These are phyloP conservation scores for Pseudognaphalium luteoalbum DNA, from an alignment of 129 eudicot species.

Conservation along the genomic window DNA sequence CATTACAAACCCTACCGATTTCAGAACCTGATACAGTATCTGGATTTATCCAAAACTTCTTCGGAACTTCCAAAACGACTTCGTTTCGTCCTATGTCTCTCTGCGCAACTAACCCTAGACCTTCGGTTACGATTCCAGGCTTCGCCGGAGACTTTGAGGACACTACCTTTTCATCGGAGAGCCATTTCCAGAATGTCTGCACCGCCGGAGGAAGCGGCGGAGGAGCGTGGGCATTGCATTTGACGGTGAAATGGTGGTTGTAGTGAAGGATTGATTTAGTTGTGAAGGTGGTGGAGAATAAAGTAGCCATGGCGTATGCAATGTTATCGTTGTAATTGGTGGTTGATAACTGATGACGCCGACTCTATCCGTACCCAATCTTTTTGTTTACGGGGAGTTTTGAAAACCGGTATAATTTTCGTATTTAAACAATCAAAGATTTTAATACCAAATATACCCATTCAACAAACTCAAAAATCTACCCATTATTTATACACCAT, in stretches of 20 bases:
- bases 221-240: conserved; percentile 28
- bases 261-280: conserved; percentile 34
- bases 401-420: no score
- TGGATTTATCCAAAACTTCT: conserved; percentile 86
- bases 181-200: conserved; percentile 88
- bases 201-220: conserved; percentile 38
- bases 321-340: conserved; percentile 25
- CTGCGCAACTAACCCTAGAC: conserved; percentile 80
- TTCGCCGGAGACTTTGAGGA: conserved; percentile 72
- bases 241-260: conserved; percentile 38
- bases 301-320: conserved; percentile 47
- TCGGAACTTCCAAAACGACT: conserved; percentile 94
- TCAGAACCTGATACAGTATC: conserved; percentile 74
- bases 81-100: conserved; percentile 70
- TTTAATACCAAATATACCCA: no score
- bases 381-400: no score
- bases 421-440: no score
- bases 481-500: no score
- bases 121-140: conserved; percentile 80
- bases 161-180: conserved; percentile 69
- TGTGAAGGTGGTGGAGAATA: conserved; percentile 42
- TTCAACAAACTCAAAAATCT: no score
- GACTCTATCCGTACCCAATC: conserved; percentile 10
- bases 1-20: conserved; percentile 78
- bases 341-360: conserved; percentile 25